Evolutionary conservation across 2,329 filamentous ascomycete species (phyloP), one percentile per base, ranked within the genome.

Genomic region (Colletotrichum australisinense): DNA sequence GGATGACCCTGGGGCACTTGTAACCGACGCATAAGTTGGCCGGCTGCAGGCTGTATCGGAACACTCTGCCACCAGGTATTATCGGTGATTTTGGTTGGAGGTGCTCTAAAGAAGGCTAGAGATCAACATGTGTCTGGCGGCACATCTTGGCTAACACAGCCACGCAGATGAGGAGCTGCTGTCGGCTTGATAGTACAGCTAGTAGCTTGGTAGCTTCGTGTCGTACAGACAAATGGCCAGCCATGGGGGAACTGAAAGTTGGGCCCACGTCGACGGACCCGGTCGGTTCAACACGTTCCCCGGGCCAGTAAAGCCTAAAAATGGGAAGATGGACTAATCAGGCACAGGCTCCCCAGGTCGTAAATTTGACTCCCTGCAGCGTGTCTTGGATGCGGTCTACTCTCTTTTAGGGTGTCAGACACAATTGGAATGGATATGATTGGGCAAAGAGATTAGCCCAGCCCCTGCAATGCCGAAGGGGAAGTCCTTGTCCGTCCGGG

Each of bases 271-370:
- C 60, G 66, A 69, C 69, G 65, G 70, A 64, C 66, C 60, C 70
- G 66, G 66, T 73, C 70, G 70, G 66, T 65, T 38, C 59, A 73
- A 64, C 66, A 65, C 66, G 66, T 73, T 69, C 70, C 66, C 64
- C 59, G 66, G 66, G 59, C 59, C 38, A 63, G 55, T 60, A 57
- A 69, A 73, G 66, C 55, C 70, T 73, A 73, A 73, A 73, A 73
- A 60, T 73, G 66, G 70, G 59, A 35, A 46, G 52, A 16, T 30
- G 42, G 46, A 60, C 66, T 69, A 65, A 65, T 56, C 58, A 69
- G 65, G 53, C 46, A 68, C 49, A 58, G 32, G 11, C 30, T 49
- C 66, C 55, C 70, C 59, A 60, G 55, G 66, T 32, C 59, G 49
- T 46, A 30, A 73, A 69, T 55, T 64, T 49, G 67, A 55, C 65